Conservation (phyloP, 345 rosid species). For the Anastatica hierochuntica region DNA sequence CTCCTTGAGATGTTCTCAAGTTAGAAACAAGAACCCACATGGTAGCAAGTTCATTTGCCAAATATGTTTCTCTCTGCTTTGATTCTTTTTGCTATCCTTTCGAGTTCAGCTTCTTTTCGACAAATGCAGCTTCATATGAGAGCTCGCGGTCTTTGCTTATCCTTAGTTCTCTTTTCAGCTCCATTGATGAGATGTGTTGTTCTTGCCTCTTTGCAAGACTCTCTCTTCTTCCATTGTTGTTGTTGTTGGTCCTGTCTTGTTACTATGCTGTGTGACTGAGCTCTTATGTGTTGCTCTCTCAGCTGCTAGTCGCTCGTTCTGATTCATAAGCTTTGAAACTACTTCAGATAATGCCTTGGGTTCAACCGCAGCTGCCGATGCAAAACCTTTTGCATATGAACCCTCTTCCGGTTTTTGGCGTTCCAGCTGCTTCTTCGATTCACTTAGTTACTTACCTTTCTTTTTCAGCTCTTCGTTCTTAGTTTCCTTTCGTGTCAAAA, state of each 20-base stretch:
- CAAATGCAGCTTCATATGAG: constrained; percentile 69
- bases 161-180: constrained; percentile 76
- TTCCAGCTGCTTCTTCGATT: constrained; percentile 63
- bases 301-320: constrained; percentile 63
- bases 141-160: constrained; percentile 70
- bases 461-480: constrained; percentile 75
- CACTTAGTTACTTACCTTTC: constrained; percentile 43
- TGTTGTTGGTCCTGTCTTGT: constrained; percentile 31
- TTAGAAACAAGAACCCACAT: constrained; percentile 99
- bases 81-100: constrained; percentile 75
- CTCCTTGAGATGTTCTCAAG: constrained; percentile 61
- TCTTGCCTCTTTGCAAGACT: constrained; percentile 46
- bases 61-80: constrained; percentile 87
- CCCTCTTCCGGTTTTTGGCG: constrained; percentile 76
- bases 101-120: constrained; percentile 71
- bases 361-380: constrained; percentile 99
- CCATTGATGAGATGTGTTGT: constrained; percentile 39
- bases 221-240: constrained; percentile 59
- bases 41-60: constrained; percentile 95
- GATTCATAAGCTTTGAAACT: constrained; percentile 92
- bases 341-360: constrained; percentile 96
- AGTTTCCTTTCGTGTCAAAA: constrained; percentile 31
- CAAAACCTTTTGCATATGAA: constrained; percentile 94
- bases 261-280: constrained; percentile 45
- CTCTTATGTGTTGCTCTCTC: constrained; percentile 61